A percentile compares a stretch with the other conserved stretches of the same genome.
Evolutionary conservation across 139 green algal species (phyloP).

Genomic region (Zygnema cylindricum): DNA sequence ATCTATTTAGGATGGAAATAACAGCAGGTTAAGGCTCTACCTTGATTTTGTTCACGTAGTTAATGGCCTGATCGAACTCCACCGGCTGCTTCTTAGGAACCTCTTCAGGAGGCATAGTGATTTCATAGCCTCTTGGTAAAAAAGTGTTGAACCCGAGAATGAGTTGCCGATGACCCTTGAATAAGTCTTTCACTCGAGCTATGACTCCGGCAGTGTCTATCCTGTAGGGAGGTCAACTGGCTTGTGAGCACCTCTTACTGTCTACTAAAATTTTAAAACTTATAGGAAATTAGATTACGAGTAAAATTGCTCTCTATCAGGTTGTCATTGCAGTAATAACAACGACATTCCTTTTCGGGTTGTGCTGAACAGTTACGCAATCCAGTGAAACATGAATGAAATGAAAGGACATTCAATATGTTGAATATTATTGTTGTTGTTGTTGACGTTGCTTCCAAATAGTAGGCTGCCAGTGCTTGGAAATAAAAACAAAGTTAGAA

Average conservation of each 20-base stretch:
- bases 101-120: constrained; percentile 39
- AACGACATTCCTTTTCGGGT: too few relatives aligned
- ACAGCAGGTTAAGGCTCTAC: constrained; percentile 1
- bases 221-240: constrained; percentile 65
- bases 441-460: not conserved
- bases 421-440: constrained; percentile 17
- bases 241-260: not conserved
- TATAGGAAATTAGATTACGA: too few relatives aligned
- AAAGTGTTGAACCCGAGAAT: constrained; percentile 99
- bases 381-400: too few relatives aligned
- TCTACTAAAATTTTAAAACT: too few relatives aligned
- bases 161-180: constrained; percentile 91
- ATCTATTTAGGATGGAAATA: too few relatives aligned
- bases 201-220: constrained; percentile 98
- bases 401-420: not conserved
- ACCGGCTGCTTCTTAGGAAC: constrained; percentile 72
- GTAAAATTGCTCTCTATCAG: too few relatives aligned
- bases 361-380: too few relatives aligned
- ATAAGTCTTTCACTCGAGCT: constrained; percentile 91
- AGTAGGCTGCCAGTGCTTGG: not conserved
- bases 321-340: too few relatives aligned
- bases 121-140: constrained; percentile 78
- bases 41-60: constrained; percentile 99
- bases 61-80: constrained; percentile 99
- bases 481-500: constrained; percentile 39